These are phyloP conservation scores for Talaromyces atroroseus DNA, from an alignment of 2,329 filamentous ascomycete species.

Conservation along the genomic window DNA sequence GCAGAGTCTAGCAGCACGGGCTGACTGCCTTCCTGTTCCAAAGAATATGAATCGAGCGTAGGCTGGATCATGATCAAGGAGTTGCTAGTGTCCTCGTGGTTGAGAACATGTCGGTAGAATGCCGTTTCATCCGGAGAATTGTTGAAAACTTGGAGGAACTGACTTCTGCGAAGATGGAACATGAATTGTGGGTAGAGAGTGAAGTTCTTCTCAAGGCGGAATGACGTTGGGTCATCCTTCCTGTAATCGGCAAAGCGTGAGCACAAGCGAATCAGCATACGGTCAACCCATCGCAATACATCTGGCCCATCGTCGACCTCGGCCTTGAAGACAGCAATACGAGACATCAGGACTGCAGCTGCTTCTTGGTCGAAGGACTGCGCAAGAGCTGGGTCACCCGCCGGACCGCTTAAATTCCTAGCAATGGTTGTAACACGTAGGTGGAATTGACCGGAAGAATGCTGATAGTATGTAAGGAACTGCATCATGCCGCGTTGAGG, in stretches of 20 bases:
- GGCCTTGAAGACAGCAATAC: constrained; percentile 97
- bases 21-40: constrained; percentile 87
- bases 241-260: constrained; percentile 96
- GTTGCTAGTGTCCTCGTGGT: constrained; percentile 95
- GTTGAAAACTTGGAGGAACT: constrained; percentile 98
- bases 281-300: constrained; percentile 93
- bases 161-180: constrained; percentile 95
- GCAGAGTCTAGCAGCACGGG: constrained; percentile 95
- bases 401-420: constrained; percentile 83
- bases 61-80: constrained; percentile 99
- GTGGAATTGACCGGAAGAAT: constrained; percentile 93
- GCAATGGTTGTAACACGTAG: constrained; percentile 92
- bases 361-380: constrained; percentile 98
- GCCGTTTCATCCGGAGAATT: constrained; percentile 98
- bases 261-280: constrained; percentile 95
- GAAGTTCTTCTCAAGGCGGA: constrained; percentile 97
- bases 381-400: constrained; percentile 88
- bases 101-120: constrained; percentile 96
- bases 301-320: constrained; percentile 99
- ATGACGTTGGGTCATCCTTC: constrained; percentile 96
- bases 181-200: constrained; percentile 98
- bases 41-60: constrained; percentile 92
- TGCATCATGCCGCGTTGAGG: constrained; percentile 95
- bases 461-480: constrained; percentile 97
- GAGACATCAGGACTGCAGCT: constrained; percentile 95